Evolutionary conservation across 2,329 filamentous ascomycete species (phyloP), one percentile per base, ranked within the genome.

Genomic region (Cryphonectria nitschkei): DNA sequence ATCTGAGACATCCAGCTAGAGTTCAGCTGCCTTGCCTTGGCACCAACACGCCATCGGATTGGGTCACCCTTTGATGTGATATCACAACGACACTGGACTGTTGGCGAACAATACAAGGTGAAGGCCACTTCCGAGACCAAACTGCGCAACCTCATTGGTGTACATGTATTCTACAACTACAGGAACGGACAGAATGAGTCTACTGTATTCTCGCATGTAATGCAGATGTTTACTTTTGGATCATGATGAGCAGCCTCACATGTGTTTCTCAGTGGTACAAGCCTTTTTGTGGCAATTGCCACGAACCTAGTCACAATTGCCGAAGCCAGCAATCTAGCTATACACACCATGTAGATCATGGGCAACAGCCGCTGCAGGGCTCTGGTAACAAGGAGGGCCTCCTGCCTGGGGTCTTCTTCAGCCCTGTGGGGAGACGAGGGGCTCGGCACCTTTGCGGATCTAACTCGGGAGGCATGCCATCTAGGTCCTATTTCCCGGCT

Each of bases 381-480:
- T 50, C 34, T 61, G 54, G 54, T 13, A 58, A 19, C 54, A 58
- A 58, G 54, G 58, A 50, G 46, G 32, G 11, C 56, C 26, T 64
- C 13, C 11, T 64, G 37, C 16, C n/a, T 34, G 41, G 41, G 41
- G 29, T n/a, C 39, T 65, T 50, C 63, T 50, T 65, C 63, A 65
- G 63, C 63, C 63, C 63, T 65, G 63, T 65, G 50, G 63, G 63
- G 63, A 52, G 26, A 52, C 41, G 63, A 43, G 19, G 26, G 63
- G 43, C 43, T 65, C 63, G 63, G 63, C 63, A 65, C 63, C 41
- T 50, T 37, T 50, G 43, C 63, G 41, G n/a, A 52, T 32, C 41
- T 50, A 65, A 65, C 41, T 65, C 63, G 63, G 63, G 39, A n/a
- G 22, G 61, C 41, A 58, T 64, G 29, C 61, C 39, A 29, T 64